Conservation (phyloP, 768 basidiomycete species). For the Tylopilus subfusipes region DNA sequence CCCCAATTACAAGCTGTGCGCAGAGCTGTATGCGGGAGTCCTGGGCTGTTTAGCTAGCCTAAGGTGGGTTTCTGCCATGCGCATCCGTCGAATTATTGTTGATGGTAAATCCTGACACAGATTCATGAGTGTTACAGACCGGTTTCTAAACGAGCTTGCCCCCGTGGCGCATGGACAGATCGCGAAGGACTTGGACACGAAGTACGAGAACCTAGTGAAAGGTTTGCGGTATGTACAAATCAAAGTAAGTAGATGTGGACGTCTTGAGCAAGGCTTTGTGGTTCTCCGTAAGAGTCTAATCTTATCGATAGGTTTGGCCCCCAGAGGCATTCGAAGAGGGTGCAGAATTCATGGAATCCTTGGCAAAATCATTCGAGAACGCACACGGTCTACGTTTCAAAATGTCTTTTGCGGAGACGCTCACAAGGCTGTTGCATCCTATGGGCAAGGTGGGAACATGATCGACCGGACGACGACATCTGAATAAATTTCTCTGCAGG, state of each 20-base stretch:
- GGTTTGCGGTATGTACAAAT: conserved; percentile 81
- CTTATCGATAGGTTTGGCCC: conserved; percentile 71
- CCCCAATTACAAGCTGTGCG: conserved; percentile 75
- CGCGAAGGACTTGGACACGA: conserved; percentile 74
- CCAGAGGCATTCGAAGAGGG: conserved; percentile 91
- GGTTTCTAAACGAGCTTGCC: conserved; percentile 75
- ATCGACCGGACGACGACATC: neutral
- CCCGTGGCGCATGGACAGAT: conserved; percentile 75
- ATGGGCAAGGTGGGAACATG: conserved; percentile 67
- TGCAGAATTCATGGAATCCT: conserved; percentile 81
- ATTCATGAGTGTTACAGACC: conserved; percentile 90
- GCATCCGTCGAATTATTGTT: neutral
- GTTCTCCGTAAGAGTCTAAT: neutral
- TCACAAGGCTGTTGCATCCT: conserved; percentile 75
- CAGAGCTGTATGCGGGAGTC: conserved; percentile 79
- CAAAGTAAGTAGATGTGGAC: conserved; percentile 47
- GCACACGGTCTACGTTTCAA: conserved; percentile 83
- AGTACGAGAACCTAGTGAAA: conserved; percentile 79
- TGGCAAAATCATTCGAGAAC: conserved; percentile 80
- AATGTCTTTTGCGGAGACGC: conserved; percentile 77
- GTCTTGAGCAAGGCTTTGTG: neutral
- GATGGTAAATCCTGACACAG: conserved; percentile 34
- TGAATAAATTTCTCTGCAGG: conserved; percentile 41
- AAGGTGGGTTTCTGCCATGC: conserved; percentile 46
- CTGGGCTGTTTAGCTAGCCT: conserved; percentile 79